Evolutionary conservation across 352 stramenopile species (phyloP), one percentile per base, ranked within the genome.

Genomic region (Globisporangium spiculum): DNA sequence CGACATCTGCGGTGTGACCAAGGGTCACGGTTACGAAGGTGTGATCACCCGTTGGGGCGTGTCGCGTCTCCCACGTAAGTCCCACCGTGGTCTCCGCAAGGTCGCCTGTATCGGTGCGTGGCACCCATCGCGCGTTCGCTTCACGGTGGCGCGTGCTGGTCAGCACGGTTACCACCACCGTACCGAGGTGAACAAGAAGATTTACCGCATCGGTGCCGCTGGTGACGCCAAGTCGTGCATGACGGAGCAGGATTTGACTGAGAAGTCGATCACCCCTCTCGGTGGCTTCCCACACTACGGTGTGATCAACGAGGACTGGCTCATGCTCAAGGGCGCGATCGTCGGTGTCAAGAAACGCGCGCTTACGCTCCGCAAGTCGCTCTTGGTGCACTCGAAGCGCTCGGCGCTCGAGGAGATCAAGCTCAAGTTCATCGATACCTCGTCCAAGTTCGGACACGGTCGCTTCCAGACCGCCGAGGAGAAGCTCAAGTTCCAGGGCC

Each of bases 181-280:
- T 94, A 99, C 98, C 60, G 98, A 99, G 90, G 97, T 99, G 75
- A 99, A 99, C 97, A 99, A 99, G 91, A 99, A 99, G 94, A 98
- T 99, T 70, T 99, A 99, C 94, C 96, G 97, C 68, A 94, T 99
- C 60, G 98, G 98, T 83, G 89, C 85, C 53, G 80, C 84, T 55
- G 90, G 90, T 38, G 90, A 97, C 76, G 92, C 93, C 78, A 98
- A 98, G 77, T 98, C 89, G 80, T 97, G 87, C 84, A 97, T 97
- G 76, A 99, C 98, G 16, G 97, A 99, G 74, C 91, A 97, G 70
- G 98, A 99, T 85, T 88, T 99, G 76, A 99, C 98, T 50, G 97
- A 99, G 86, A 99, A 99, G 96, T 86, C 84, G 75, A 99, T 99
- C 86, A 99, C 96, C 62, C 98, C 98, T 64, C 94, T 99, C 70